Conservation (phyloP, 768 basidiomycete species). For the Amanita inopinata region DNA sequence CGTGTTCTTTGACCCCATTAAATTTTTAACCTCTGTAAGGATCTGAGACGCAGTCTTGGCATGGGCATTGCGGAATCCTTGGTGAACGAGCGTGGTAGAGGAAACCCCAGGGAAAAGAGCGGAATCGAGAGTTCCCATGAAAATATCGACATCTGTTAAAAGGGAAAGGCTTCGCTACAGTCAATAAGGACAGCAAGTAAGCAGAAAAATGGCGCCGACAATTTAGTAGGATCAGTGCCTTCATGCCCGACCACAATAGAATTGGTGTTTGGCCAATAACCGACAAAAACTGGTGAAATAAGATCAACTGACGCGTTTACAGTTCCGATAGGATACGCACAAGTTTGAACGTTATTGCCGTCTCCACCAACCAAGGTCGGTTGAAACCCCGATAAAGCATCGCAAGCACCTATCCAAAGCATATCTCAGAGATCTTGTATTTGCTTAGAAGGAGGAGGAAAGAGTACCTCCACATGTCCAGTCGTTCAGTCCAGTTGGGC, state of each 20-base stretch:
- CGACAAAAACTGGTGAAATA: constrained; percentile 36
- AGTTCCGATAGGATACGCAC: constrained; percentile 20
- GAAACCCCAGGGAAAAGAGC: constrained; percentile 47
- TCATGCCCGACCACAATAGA: constrained; percentile 53
- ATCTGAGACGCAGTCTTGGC: constrained; percentile 35
- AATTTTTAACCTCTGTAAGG: constrained; percentile 30
- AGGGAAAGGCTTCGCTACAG: constrained; percentile 29
- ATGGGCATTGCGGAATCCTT: constrained; percentile 45
- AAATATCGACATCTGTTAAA: constrained; percentile 39
- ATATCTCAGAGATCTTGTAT: too few species aligned
- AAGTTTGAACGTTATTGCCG: constrained; percentile 36
- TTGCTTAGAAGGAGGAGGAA: too few species aligned
- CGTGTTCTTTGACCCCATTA: constrained; percentile 28
- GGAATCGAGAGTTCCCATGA: constrained; percentile 27
- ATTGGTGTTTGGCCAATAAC: constrained; percentile 40
- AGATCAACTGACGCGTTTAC: neutral
- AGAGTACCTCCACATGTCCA: constrained; percentile 41
- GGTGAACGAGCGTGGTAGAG: constrained; percentile 34
- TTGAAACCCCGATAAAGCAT: constrained; percentile 29
- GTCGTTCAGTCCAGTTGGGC: constrained; percentile 23
- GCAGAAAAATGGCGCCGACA: constrained; percentile 25
- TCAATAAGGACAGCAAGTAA: neutral
- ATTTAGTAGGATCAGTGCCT: constrained; percentile 46
- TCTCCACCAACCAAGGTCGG: constrained; percentile 39
- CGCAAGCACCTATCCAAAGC: constrained; percentile 36